Percentiles rank a stretch among this genome's conserved stretches.
Evolutionary conservation across 1,139 yeast genomes (phyloP).

Genomic region (Suhomyces choctaworum): DNA sequence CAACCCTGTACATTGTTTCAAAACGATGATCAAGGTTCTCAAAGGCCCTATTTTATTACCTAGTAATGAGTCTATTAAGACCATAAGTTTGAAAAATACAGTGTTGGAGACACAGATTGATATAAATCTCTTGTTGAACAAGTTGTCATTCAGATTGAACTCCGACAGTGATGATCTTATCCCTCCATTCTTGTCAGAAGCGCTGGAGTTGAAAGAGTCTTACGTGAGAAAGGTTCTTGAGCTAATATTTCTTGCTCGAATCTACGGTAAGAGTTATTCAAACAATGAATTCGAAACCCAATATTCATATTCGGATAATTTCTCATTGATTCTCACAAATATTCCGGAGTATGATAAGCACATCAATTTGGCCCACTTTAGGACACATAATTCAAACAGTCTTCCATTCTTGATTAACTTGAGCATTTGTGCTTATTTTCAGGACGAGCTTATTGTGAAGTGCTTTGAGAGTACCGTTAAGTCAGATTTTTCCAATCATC

Average conservation of each 20-base stretch:
- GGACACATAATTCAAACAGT: slow-evolving; percentile 26
- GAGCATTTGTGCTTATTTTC: slow-evolving; percentile 59
- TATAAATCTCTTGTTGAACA: slow-evolving; percentile 49
- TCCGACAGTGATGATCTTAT: slow-evolving; percentile 46
- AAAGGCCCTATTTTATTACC: slow-evolving; percentile 57
- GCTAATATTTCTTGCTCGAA: slow-evolving; percentile 46
- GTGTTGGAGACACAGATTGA: slow-evolving; percentile 57
- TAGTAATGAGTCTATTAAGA: slow-evolving; percentile 46
- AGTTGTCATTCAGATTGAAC: slow-evolving; percentile 45
- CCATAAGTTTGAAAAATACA: slow-evolving; percentile 52
- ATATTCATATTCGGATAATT: slow-evolving; percentile 42
- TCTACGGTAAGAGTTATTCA: slow-evolving; percentile 13
- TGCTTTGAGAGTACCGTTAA: slow-evolving; percentile 58
- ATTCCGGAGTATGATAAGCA: slow-evolving; percentile 49
- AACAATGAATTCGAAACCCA: slow-evolving; percentile 36
- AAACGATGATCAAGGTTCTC: slow-evolving; percentile 57
- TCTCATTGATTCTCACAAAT: slow-evolving; percentile 35
- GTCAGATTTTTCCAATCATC: slow-evolving; percentile 54
- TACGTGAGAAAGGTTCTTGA: slow-evolving; percentile 53
- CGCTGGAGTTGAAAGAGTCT: slow-evolving; percentile 41
- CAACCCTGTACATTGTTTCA: slow-evolving; percentile 52
- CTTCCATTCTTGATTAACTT: slow-evolving; percentile 47
- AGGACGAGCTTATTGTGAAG: slow-evolving; percentile 59
- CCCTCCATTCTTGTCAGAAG: slow-evolving; percentile 53
- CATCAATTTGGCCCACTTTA: slow-evolving; percentile 25